Base-by-base conservation (phyloP, 192 early-diverging fungal genomes). In the Phlyctochytrium planicorne region DNA sequence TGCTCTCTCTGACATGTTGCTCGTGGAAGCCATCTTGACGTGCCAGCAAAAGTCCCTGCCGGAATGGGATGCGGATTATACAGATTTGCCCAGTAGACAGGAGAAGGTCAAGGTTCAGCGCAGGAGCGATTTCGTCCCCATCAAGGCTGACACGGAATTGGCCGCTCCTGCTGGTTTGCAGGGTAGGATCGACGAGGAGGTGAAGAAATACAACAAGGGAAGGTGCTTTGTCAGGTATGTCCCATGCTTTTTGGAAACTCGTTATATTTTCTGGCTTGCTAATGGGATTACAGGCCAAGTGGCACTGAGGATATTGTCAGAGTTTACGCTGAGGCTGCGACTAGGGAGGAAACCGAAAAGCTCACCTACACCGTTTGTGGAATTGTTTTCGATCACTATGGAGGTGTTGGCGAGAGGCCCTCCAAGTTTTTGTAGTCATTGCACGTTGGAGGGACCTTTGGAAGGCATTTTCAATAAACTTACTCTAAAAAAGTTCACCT, bases 281-380 rank as follows among this genome's bases (percentile, higher is more conserved):
- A n/a, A n/a, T n/a, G n/a, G n/a, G n/a, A n/a, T n/a, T n/a, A n/a
- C n/a, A 90, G 90, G 63, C 94, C 98, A 23, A 97, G 94, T 14
- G 98, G 98, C 33, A 99, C 98, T 29, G 98, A 99, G 75, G 98
- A 99, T 72, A 92, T 95, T 12, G 98, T 99, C 23, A 91, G 98
- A 56, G 95, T 99, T 16, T 99, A 99, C 72, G 96, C 98, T 34
- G 98, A 99, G 79, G 98, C 98, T 24, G 93, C 91, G 35, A 95
- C 96, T 0, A 87, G 89, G 52, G 79, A 90, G 10, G 90, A 98
- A 66, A 92, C 91, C 52, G 96, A 98, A 63, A 84, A 90, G 63
- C 82, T 99, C 47, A 85, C 93, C 27, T 89, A 87, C 74, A 88
- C 86, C 16, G 90, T 99, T 62, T 92, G 90, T 4, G 95, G 93